Evolutionary conservation across 23 red algal species (phyloP), one percentile per base, ranked within the genome.

Genomic region (Gracilaria domingensis): DNA sequence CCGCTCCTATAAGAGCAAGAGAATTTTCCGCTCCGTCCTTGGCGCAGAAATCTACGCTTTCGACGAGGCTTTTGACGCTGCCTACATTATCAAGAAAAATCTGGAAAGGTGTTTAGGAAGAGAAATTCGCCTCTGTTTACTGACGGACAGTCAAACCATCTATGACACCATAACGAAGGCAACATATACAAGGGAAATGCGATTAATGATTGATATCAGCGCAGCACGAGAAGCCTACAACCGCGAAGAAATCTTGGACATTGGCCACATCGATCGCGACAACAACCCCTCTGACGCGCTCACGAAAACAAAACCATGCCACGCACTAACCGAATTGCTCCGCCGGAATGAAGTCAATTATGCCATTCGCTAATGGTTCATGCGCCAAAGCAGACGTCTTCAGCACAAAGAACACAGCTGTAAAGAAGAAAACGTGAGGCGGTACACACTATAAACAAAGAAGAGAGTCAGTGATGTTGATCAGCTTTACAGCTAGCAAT

Each of bases 11-110:
- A 86, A 86, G 59, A 72, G 62, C 82, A 21, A 34, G 17, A 21
- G 60, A 11, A 0, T 64, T 20, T 30, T 70, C 23, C 55, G 82
- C 55, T 74, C 47, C 0, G 66, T 86, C 20, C 26, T 86, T 29
- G 82, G 37, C 11, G 60, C 38, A 12, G 82, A 86, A 38, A 40
- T 86, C 3, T 86, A 86, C 56, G 59, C 82, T 24, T 86, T 86
- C 37, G 32, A 0, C 20, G 66, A 86, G 20, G 82, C 82, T 0
- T 72, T 86, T 38, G 82, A 86, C 33, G 23, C 12, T 18, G 82
- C 60, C 8, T 71, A 33, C 32, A 67, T 55, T 21, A 86, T 86
- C 24, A 86, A 86, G 57, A 20, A 23, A 7, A 61, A 86, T 24
- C 33, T 86, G 11, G 82, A 86, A 35, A 38, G 1, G 8, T 24